Conservation (phyloP, 176 grass and related monocot species). For the Oryza australiensis region DNA sequence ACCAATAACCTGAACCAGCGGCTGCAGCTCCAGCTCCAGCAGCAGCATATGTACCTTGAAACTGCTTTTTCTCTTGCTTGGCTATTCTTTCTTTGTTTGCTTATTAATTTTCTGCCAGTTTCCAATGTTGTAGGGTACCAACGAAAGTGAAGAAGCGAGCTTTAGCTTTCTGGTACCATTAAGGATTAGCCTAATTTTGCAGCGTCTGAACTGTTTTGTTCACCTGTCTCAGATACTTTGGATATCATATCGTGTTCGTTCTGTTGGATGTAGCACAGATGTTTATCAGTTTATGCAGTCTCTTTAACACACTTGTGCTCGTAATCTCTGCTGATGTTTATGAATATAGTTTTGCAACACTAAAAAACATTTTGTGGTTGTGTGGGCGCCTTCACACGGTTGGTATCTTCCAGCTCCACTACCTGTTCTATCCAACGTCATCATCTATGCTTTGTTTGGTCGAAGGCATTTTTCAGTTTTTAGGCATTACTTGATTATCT, state of each 20-base stretch:
- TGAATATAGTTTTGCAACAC: not conserved
- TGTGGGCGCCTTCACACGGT: no score
- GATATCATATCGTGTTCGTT: not conserved
- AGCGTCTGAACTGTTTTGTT: no score
- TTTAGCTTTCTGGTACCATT: not conserved
- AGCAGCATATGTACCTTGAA: constrained; percentile 24
- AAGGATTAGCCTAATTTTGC: not conserved
- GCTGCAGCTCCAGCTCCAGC: constrained; percentile 29
- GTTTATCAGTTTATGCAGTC: not conserved
- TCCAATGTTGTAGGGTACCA: not conserved
- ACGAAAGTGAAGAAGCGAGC: not conserved
- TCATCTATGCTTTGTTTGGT: no score
- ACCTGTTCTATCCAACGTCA: not conserved
- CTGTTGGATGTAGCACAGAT: not conserved
- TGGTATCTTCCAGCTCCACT: not conserved
- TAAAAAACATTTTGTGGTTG: not conserved
- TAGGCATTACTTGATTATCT: no score
- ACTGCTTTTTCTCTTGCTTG: not conserved
- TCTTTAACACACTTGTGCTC: not conserved
- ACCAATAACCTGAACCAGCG: constrained; percentile 10
- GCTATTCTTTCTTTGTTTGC: not conserved
- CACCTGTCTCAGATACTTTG: not conserved
- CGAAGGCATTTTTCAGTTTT: no score
- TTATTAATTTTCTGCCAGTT: not conserved
- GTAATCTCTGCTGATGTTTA: not conserved